phyloP scores from a whole-genome alignment of 179 eudicot genomes.

The Actinidia arguta region DNA sequence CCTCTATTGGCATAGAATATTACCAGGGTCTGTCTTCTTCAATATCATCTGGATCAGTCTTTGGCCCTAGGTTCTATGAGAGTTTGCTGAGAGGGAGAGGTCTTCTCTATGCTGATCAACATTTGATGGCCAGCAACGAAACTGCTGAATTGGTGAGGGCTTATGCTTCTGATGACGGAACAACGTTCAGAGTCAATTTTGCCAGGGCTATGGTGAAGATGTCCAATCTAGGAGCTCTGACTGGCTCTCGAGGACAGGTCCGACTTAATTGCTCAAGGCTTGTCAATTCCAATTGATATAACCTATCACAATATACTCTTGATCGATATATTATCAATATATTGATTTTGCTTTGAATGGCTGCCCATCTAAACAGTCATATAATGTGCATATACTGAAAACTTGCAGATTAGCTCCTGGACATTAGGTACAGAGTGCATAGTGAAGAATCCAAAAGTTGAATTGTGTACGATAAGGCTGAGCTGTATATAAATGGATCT shows the following conservation, averaged over 20 bases:
- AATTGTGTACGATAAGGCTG: background rate
- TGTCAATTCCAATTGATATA: background rate
- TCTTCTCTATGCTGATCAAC: slow-evolving; percentile 53
- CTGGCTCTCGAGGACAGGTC: slow-evolving; percentile 41
- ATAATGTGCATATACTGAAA: no score
- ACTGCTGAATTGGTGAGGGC: slow-evolving; percentile 45
- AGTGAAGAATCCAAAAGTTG: background rate
- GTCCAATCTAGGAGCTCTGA: slow-evolving; percentile 35
- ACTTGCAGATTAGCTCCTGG: no score
- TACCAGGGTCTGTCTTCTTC: slow-evolving; percentile 31
- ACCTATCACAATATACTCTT: background rate
- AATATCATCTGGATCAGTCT: slow-evolving; percentile 40
- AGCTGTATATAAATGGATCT: background rate
- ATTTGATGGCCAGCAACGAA: slow-evolving; percentile 44
- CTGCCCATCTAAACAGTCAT: no score
- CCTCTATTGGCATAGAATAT: slow-evolving; percentile 27
- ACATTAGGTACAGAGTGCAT: background rate
- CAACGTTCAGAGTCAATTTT: slow-evolving; percentile 44
- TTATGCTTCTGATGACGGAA: slow-evolving; percentile 51
- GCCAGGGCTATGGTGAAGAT: slow-evolving; percentile 48
- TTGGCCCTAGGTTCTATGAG: slow-evolving; percentile 43
- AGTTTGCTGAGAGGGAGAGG: slow-evolving; percentile 52
- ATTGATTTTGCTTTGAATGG: background rate
- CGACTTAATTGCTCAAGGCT: slow-evolving; percentile 39
- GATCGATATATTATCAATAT: background rate